Conservation (phyloP, 2,329 filamentous ascomycete genomes). For the Bipolaris bicolor region DNA sequence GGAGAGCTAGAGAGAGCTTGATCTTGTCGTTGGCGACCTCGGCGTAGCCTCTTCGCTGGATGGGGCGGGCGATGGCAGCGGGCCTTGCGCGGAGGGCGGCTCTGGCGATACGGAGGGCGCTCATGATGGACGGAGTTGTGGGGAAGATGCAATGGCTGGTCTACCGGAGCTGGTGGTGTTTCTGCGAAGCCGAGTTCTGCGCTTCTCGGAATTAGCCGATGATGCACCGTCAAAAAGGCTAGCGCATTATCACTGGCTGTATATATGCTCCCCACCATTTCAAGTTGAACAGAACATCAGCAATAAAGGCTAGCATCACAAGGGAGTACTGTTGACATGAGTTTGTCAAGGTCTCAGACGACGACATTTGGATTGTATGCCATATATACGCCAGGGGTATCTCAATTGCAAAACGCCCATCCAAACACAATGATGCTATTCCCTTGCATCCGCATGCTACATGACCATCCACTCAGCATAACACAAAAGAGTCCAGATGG, state of each 20-base stretch:
- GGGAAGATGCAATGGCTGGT: constrained; percentile 49
- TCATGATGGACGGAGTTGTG: constrained; percentile 67
- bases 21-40: constrained; percentile 68
- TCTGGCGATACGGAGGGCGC: constrained; percentile 90
- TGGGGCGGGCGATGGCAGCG: constrained; percentile 73
- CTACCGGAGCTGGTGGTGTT: constrained; percentile 38
- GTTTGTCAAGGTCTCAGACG: not conserved
- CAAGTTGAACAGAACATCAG: not conserved
- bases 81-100: constrained; percentile 82
- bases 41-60: constrained; percentile 88
- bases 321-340: no score
- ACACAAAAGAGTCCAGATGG: not conserved
- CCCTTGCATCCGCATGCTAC: not conserved
- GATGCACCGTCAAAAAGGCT: constrained; percentile 12
- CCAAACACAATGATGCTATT: constrained; percentile 1
- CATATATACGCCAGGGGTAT: constrained; percentile 29
- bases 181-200: constrained; percentile 39
- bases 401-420: constrained; percentile 38
- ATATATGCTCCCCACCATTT: not conserved
- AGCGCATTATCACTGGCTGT: not conserved
- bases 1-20: constrained; percentile 96
- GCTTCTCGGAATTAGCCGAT: constrained; percentile 28
- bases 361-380: not conserved
- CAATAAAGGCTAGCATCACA: not conserved
- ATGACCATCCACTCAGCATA: not conserved